phyloP scores from a whole-genome alignment of 192 early-diverging fungal species.

The Spizellomyces sp. region DNA sequence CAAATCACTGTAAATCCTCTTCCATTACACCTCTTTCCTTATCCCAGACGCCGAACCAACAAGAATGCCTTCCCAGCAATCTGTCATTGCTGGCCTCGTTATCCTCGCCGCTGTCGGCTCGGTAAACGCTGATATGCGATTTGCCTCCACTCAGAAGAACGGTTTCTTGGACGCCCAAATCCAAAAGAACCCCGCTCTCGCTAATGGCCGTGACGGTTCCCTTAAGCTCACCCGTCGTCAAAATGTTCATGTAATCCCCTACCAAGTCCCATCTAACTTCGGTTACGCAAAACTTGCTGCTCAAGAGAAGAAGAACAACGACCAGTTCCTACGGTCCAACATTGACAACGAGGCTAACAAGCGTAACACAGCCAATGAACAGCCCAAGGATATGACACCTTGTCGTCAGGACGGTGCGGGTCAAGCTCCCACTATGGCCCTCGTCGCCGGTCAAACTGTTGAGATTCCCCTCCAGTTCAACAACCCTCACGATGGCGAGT shows the following conservation, averaged over 20 bases:
- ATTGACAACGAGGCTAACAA: conserved; percentile 40
- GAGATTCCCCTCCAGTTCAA: conserved; percentile 34
- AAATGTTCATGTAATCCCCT: conserved; percentile 14
- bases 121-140: conserved; percentile 22
- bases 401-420: conserved; percentile 18
- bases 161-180: conserved; percentile 26
- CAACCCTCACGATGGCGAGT: conserved; percentile 40
- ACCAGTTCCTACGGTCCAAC: conserved; percentile 39
- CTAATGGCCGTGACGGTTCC: conserved; percentile 18
- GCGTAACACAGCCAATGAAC: conserved; percentile 30
- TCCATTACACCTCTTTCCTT: too few species aligned
- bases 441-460: conserved; percentile 21
- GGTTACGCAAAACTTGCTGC: conserved; percentile 16
- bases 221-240: conserved; percentile 10
- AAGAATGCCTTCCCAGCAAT: not conserved
- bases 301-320: conserved; percentile 36
- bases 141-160: conserved; percentile 15
- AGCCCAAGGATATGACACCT: conserved; percentile 31
- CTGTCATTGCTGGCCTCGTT: conserved; percentile 4
- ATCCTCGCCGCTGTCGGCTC: conserved; percentile 9
- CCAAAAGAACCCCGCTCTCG: conserved; percentile 22
- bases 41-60: not conserved
- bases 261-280: conserved; percentile 30
- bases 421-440: conserved; percentile 2
- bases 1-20: too few species aligned